These are phyloP conservation scores for Dryadomyces quercivorus DNA, from an alignment of 2,329 filamentous ascomycete species.

Conservation along the genomic window DNA sequence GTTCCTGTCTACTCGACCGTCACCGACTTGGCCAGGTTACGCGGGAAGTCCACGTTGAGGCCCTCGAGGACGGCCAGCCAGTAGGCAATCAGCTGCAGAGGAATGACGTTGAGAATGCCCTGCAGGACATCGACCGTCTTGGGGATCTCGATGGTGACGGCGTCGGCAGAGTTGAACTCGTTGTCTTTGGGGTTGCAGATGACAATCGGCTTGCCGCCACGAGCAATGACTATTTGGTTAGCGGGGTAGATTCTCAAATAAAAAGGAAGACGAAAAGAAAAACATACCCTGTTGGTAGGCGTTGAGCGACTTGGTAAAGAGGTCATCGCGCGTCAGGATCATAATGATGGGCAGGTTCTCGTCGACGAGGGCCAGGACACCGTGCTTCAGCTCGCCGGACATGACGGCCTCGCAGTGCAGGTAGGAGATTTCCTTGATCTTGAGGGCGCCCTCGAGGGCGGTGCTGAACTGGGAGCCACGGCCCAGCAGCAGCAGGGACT, in stretches of 20 bases:
- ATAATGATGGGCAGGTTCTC: constrained; percentile 99
- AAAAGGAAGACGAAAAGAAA: neutral
- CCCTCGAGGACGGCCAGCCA: constrained; percentile 96
- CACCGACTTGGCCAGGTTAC: constrained; percentile 97
- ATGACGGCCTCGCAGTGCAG: constrained; percentile 99
- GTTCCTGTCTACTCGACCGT: constrained; percentile 70
- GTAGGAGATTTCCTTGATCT: constrained; percentile 99
- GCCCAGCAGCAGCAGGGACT: constrained; percentile 84
- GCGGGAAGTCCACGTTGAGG: constrained; percentile 95
- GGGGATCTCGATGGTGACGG: constrained; percentile 95
- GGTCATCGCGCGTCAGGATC: constrained; percentile 91
- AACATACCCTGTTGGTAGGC: constrained; percentile 87
- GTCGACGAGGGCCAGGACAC: constrained; percentile 91
- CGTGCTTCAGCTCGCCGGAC: constrained; percentile 99
- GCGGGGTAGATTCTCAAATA: neutral
- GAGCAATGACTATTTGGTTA: constrained; percentile 64
- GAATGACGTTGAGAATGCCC: constrained; percentile 94
- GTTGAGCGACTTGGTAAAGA: constrained; percentile 98
- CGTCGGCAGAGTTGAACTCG: constrained; percentile 79
- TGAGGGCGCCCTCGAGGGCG: constrained; percentile 90
- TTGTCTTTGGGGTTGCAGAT: constrained; percentile 88
- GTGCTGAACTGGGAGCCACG: constrained; percentile 96
- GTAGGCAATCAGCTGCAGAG: constrained; percentile 95
- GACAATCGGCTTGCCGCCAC: constrained; percentile 90
- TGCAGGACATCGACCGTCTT: constrained; percentile 91